Conservation (phyloP, 768 basidiomycete genomes). For the Strobilomyces confusus region DNA sequence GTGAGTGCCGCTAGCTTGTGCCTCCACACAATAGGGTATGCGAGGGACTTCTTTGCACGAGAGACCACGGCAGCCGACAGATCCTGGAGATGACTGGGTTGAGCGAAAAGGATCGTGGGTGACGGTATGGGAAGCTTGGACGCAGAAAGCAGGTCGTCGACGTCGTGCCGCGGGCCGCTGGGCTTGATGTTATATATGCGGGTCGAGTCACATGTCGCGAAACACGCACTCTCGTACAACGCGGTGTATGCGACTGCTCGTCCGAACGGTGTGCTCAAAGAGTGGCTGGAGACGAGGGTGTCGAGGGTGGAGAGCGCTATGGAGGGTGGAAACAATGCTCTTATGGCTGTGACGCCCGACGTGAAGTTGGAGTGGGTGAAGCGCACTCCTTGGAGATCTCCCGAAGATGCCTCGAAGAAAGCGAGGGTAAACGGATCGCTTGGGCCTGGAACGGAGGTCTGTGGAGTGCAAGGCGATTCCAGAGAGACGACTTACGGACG, state of each 20-base stretch:
- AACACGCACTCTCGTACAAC: constrained; percentile 69
- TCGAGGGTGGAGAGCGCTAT: constrained; percentile 67
- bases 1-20: constrained; percentile 69
- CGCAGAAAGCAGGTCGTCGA: constrained; percentile 46
- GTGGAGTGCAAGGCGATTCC: not conserved
- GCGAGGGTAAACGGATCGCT: constrained; percentile 65
- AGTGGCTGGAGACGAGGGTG: constrained; percentile 71
- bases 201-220: constrained; percentile 60
- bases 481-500: constrained; percentile 45
- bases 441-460: constrained; percentile 24
- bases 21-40: constrained; percentile 65
- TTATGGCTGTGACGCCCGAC: constrained; percentile 79
- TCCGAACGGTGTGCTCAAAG: constrained; percentile 73
- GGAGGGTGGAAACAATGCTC: constrained; percentile 71
- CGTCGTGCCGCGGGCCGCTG: constrained; percentile 25
- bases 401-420: constrained; percentile 52
- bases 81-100: constrained; percentile 56
- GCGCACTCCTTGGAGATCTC: constrained; percentile 56
- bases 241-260: constrained; percentile 76
- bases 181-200: constrained; percentile 38
- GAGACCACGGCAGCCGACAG: constrained; percentile 51
- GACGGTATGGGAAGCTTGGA: constrained; percentile 57
- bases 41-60: constrained; percentile 48
- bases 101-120: constrained; percentile 76
- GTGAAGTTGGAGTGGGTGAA: constrained; percentile 84